Base-by-base conservation (phyloP, 495 filamentous ascomycete species). In the Ascodesmis nigricans region DNA sequence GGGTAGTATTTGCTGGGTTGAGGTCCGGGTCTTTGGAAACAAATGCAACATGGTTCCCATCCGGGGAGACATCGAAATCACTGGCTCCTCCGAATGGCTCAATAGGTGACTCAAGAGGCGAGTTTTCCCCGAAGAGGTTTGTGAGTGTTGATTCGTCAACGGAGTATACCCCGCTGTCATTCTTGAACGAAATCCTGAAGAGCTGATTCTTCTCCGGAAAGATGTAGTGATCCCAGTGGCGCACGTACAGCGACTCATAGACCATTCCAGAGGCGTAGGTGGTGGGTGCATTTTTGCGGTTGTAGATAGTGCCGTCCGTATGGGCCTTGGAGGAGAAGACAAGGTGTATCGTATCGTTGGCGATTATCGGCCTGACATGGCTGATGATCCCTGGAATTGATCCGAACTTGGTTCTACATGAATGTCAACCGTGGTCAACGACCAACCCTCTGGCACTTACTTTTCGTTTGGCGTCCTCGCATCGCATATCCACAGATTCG, bases 21-120 rank as follows among this genome's bases (percentile, higher is more conserved):
- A 84, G 47, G 4, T 62, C 60, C 0, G 78, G 82, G 45, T 87
- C 80, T 42, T 78, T 90, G 0, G 81, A 69, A 19, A 91, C 70
- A 50, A 92, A 91, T 1, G 76, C 65, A 36, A 91, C 60, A 0
- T 35, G 46, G 20, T 38, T 44, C 3, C 66, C 66, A 34, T 46
- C 54, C 19, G 56, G 46, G 29, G 56, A 55, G 30, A 69, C 62
- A 43, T 66, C 69, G 36, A 62, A 76, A 47, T 73, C 66, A 10
- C 52, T 53, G 16, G 60, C 44, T 22, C 60, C 56, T n/a, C 59
- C 62, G 44, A 74, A 63, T 0, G 66, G 61, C 24, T 65, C 50
- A 1, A 70, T 64, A 0, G 74, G 73, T 3, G 63, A 67, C 31
- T 67, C 65, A 3, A 75, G 57, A 7, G 49, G 48, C 2, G 62